phyloP scores from a whole-genome alignment of 2,329 filamentous ascomycete species.

The Colletotrichum zoysiae region DNA sequence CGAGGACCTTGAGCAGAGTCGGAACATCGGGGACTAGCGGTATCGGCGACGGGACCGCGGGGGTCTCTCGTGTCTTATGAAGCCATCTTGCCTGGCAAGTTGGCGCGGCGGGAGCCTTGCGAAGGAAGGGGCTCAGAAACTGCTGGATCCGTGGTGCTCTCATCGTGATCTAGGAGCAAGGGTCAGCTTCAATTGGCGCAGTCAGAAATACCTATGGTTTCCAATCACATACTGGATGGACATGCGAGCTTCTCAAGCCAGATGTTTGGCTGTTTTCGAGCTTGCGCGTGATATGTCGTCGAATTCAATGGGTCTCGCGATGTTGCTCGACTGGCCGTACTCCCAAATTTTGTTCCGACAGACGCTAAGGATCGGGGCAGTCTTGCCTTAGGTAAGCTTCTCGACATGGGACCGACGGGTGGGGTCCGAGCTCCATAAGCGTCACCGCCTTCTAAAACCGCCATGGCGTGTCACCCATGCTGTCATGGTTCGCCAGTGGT shows the following conservation, averaged over 20 bases:
- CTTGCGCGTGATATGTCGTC: constrained; percentile 30
- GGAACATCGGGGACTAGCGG: constrained; percentile 87
- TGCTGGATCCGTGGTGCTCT: constrained; percentile 39
- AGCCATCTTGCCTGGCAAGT: constrained; percentile 57
- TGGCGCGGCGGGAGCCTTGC: constrained; percentile 45
- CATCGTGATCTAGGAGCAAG: constrained; percentile 37
- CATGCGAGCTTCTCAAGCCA: constrained; percentile 22
- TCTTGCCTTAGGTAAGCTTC: constrained; percentile 29
- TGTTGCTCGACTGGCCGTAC: constrained; percentile 23
- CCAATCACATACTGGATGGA: background rate
- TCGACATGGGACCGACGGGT: background rate
- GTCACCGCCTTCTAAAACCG: constrained; percentile 27
- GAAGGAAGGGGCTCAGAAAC: constrained; percentile 38
- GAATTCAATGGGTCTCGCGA: constrained; percentile 20
- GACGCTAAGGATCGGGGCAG: constrained; percentile 34
- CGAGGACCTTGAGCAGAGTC: constrained; percentile 92
- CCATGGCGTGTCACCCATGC: background rate
- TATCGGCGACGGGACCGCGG: constrained; percentile 74
- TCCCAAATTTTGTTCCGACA: constrained; percentile 38
- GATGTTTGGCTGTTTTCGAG: constrained; percentile 9
- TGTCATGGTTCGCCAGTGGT: constrained; percentile 21
- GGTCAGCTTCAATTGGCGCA: constrained; percentile 17
- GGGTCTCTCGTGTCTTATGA: constrained; percentile 56
- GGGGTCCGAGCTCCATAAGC: background rate
- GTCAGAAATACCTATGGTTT: background rate